Percentiles rank a stretch among this genome's conserved stretches.
These are phyloP conservation scores for Pouteria campechiana DNA, from an alignment of 179 eudicot genomes.

Conservation along the genomic window DNA sequence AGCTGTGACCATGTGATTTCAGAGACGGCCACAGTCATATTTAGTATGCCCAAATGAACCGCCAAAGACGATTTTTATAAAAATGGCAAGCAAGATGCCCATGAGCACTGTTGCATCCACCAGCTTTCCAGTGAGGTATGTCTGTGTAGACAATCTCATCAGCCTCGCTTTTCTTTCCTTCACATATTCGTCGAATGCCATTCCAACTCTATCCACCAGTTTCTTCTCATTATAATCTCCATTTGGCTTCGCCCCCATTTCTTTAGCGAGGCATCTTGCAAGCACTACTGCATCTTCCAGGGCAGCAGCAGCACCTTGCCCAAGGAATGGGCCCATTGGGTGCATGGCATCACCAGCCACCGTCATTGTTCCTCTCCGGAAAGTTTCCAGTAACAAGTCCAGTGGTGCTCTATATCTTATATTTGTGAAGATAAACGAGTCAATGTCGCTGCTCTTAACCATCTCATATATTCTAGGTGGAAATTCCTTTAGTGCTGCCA, in stretches of 20 bases:
- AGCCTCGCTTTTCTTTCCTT: conserved; percentile 43
- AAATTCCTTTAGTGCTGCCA: conserved; percentile 10
- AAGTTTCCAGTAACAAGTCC: conserved; percentile 26
- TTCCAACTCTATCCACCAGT: conserved; percentile 6
- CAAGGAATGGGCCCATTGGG: conserved; percentile 70
- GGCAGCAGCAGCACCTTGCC: conserved; percentile 60
- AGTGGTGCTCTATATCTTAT: conserved; percentile 51
- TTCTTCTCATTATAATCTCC: background rate
- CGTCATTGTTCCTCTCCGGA: conserved; percentile 27
- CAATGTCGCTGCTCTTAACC: conserved; percentile 21
- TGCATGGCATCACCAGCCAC: conserved; percentile 75
- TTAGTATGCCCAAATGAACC: conserved; percentile 5
- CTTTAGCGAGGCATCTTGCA: conserved; percentile 37
- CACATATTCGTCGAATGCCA: conserved; percentile 36
- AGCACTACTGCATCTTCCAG: conserved; percentile 64
- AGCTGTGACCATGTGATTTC: too few relatives aligned
- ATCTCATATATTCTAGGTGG: conserved; percentile 20
- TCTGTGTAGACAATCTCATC: conserved; percentile 20
- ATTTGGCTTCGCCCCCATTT: background rate
- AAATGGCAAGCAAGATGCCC: conserved; percentile 3
- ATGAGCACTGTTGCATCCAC: conserved; percentile 4
- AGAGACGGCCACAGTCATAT: conserved; percentile 28
- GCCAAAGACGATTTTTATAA: conserved; percentile 7
- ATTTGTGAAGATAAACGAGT: conserved; percentile 24
- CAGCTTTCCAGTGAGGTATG: conserved; percentile 29